These are phyloP conservation scores for Aspergillaceae sp. DNA, from an alignment of 2,329 filamentous ascomycete species.

Conservation along the genomic window DNA sequence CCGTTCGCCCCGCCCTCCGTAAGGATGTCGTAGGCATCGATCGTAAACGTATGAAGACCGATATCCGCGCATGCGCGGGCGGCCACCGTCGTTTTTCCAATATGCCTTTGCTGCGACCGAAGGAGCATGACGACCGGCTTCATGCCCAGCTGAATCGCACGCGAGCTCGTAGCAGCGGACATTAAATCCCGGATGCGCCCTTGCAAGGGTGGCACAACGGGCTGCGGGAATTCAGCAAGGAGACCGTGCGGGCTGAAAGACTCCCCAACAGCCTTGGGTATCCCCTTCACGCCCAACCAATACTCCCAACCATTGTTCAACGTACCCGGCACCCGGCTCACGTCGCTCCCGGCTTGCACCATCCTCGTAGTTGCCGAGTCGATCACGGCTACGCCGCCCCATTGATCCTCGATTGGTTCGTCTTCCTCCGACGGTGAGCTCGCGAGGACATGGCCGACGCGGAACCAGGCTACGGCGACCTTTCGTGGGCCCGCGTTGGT, in stretches of 20 bases:
- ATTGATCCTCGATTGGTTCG: conserved; percentile 58
- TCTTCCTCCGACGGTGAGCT: conserved; percentile 40
- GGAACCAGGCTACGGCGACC: conserved; percentile 77
- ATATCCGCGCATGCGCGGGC: conserved; percentile 74
- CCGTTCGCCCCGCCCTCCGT: conserved; percentile 83
- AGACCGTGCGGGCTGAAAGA: conserved; percentile 27
- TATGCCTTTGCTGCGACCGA: conserved; percentile 83
- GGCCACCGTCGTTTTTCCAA: conserved; percentile 80
- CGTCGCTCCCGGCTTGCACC: conserved; percentile 82
- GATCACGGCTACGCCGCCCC: conserved; percentile 79
- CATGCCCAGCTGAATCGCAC: conserved; percentile 78
- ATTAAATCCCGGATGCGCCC: conserved; percentile 75
- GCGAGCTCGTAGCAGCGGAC: conserved; percentile 76
- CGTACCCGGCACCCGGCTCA: conserved; percentile 67
- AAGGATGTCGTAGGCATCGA: conserved; percentile 88
- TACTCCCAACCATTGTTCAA: conserved; percentile 77
- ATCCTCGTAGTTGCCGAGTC: conserved; percentile 82
- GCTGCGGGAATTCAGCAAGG: conserved; percentile 28
- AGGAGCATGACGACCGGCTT: conserved; percentile 82
- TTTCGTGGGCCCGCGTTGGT: conserved; percentile 36
- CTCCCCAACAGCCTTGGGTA: conserved; percentile 42
- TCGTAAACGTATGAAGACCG: conserved; percentile 77
- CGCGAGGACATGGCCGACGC: conserved; percentile 62
- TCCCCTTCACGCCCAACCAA: conserved; percentile 69
- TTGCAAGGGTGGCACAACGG: conserved; percentile 51